Evolutionary conservation across 73 alveolate species (phyloP), one percentile per base, ranked within the genome.

Genomic region (Paramecium octaurelia): DNA sequence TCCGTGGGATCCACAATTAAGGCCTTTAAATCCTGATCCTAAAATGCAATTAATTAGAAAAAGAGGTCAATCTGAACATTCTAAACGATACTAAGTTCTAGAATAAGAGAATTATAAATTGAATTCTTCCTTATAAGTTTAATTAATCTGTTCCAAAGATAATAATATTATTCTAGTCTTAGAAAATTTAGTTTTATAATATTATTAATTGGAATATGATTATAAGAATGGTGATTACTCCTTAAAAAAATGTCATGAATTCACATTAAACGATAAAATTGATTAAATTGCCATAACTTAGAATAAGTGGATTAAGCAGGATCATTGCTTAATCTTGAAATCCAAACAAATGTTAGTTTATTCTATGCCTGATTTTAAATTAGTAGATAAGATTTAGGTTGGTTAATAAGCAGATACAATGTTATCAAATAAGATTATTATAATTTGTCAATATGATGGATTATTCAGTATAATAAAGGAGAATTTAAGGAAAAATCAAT

Each of bases 61-160:
- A 64, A 64, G 84, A 64, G 84, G 84, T 27, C 27, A 64, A 64
- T 64, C 84, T 12, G 84, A 64, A 27, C 84, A 64, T 64, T 64
- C 42, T 31, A 64, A 64, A 64, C 11, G 84, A 8, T 24, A 64
- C n/a, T 24, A 64, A 64, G 24, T 31, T 27, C 12, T 31, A 5
- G 84, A 64, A 64, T 27, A 27, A 31, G 84, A 64, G 46, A 64
- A 24, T 64, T 64, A 64, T 64, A 64, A 64, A 64, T 9, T 34
- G 10, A 64, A 27, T 20, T 11, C 84, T 31, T 27, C 84, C 12
- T 64, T 64, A 16, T 27, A 64, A 64, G 84, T 64, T 0, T 64
- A 64, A 24, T 14, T 64, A 31, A 31, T 64, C 27, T 27, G 50
- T 24, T 64, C 84, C 0, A 64, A 64, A 64, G 46, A 64, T 34